These are phyloP conservation scores for Sclerotinia borealis DNA, from an alignment of 2,329 filamentous ascomycete genomes.

Conservation along the genomic window DNA sequence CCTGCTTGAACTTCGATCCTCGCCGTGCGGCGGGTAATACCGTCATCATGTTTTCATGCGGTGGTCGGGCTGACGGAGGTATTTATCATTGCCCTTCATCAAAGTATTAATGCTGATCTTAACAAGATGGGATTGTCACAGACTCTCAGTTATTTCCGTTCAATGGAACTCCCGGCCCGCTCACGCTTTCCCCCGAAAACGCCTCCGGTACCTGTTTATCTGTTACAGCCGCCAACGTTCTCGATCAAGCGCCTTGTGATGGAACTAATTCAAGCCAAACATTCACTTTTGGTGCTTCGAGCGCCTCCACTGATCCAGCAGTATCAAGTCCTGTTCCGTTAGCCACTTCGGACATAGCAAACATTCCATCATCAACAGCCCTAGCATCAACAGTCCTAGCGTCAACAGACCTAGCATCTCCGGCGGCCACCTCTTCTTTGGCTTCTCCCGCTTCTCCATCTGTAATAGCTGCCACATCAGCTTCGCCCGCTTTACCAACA, in stretches of 20 bases:
- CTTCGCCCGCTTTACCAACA: background rate
- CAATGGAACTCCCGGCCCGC: constrained; percentile 30
- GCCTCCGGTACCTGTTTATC: constrained; percentile 39
- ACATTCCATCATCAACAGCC: background rate
- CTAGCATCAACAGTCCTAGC: background rate
- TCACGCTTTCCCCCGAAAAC: constrained; percentile 41
- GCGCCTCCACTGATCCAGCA: constrained; percentile 3
- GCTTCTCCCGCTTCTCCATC: background rate
- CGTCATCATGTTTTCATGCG: constrained; percentile 44
- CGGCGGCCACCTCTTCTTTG: background rate
- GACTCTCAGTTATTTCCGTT: constrained; percentile 12
- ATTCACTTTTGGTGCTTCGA: constrained; percentile 32
- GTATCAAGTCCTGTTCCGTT: background rate
- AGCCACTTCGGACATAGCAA: background rate
- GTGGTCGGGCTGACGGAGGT: constrained; percentile 12
- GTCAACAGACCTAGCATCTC: background rate
- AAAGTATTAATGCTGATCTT: background rate
- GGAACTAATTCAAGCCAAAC: constrained; percentile 36
- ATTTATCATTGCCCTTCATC: background rate
- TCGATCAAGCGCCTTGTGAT: constrained; percentile 37
- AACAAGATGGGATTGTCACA: constrained; percentile 6
- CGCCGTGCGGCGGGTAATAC: constrained; percentile 45
- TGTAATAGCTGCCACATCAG: background rate
- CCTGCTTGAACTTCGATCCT: constrained; percentile 53
- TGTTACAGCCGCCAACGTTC: constrained; percentile 36